Evolutionary conservation across 305 asterid genomes (phyloP), one percentile per base, ranked within the genome.

Genomic region (Fraxinus sp.): DNA sequence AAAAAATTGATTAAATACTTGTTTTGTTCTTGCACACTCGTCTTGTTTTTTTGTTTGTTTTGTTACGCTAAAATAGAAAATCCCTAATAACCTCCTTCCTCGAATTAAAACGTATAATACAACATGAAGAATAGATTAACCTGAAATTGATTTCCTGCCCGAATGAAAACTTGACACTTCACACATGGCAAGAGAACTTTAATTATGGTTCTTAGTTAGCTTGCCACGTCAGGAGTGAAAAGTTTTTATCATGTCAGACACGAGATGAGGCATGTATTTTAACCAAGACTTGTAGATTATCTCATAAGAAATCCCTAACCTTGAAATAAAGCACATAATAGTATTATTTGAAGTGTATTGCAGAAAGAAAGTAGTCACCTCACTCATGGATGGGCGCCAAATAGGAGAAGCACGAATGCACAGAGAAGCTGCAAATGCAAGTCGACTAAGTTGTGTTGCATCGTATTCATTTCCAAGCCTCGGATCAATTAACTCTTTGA

Each of bases 351-450:
- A 5, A 52, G 33, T 30, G 3, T 0, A 30, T 1, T 30, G 33
- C 33, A 30, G 33, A 33, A 18, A 52, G 7, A 62, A 39, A 75
- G 1, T 35, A 16, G 18, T 82, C 80, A 94, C 99, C 98, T 94
- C 98, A 80, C 90, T 94, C 89, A 96, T 96, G 2, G 92, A 87
- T 0, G 99, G 99, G 77, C 98, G 96, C 96, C 96, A 96, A 75
- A 91, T 81, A 3, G 97, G 90, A 82, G 98, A 88, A 30, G 95
- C 89, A 68, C 99, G 90, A 73, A 94, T 96, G 91, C 97, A 96
- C 32, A 96, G 95, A 36, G 97, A 91, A 66, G 97, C 97, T 9
- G 93, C 93, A 57, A 90, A 88, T 18, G 97, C 97, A 75, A 96
- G 91, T 73, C 88, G 86, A 35, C 83, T 77, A 77, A 96, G 93